phyloP scores from a whole-genome alignment of 164 flowering plant species.

The Malania oleifera region DNA sequence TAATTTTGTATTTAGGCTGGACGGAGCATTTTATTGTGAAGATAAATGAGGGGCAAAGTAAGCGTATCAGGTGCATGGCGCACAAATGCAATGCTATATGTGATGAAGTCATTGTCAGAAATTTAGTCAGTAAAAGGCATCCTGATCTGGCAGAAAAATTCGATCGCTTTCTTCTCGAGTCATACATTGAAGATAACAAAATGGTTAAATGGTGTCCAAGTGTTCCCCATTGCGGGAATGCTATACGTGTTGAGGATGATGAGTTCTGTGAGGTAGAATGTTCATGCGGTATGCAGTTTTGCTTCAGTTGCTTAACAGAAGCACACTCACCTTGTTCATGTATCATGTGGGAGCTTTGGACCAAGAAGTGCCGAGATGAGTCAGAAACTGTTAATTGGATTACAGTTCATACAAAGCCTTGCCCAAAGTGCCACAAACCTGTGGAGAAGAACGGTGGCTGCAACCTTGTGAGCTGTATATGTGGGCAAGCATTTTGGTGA shows the following conservation, averaged over 20 bases:
- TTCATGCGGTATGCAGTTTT: constrained; percentile 75
- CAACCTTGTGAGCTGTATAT: constrained; percentile 67
- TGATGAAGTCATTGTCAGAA: constrained; percentile 69
- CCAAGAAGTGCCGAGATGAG: constrained; percentile 72
- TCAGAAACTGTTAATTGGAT: constrained; percentile 85
- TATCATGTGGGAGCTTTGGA: constrained; percentile 87
- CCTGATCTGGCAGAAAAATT: constrained; percentile 41
- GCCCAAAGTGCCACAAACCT: constrained; percentile 84
- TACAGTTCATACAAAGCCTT: constrained; percentile 71
- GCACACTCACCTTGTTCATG: constrained; percentile 96
- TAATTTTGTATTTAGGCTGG: constrained; percentile 44
- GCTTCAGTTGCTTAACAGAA: constrained; percentile 74
- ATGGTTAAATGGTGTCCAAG: constrained; percentile 49
- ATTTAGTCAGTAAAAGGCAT: constrained; percentile 39
- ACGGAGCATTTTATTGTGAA: constrained; percentile 73
- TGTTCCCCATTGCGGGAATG: constrained; percentile 93
- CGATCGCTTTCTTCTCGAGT: constrained; percentile 40
- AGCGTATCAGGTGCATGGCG: constrained; percentile 83
- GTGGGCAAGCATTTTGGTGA: constrained; percentile 86
- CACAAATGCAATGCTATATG: constrained; percentile 79
- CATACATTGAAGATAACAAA: constrained; percentile 22
- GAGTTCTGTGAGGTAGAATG: constrained; percentile 79
- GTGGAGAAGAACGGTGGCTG: constrained; percentile 94
- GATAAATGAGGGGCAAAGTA: constrained; percentile 87
- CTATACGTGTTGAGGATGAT: constrained; percentile 76